Evolutionary conservation across 495 filamentous ascomycete genomes (phyloP), one percentile per base, ranked within the genome.

Genomic region (Penicillium longicatenatum): DNA sequence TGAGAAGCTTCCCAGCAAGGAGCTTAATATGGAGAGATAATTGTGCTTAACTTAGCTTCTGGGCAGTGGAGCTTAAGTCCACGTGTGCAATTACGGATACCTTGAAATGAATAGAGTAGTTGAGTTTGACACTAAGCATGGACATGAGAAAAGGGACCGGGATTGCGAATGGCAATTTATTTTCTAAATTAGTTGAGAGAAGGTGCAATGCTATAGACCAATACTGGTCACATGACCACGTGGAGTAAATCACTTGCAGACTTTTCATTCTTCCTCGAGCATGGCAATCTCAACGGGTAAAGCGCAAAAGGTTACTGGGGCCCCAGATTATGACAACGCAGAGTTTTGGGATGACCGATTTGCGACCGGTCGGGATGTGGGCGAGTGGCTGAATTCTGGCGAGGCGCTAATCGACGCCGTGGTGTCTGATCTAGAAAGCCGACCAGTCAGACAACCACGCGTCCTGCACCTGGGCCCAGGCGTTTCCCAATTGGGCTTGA

Each of bases 351-450:
- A 78, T 55, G 46, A 24, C 1, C 69, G 72, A 41, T 78, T 78
- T 39, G 70, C 71, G 19, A 74, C 64, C n/a, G 71, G 71, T 16
- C 64, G 58, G 16, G 75, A 78, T 68, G 69, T 75, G 9, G 74
- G 75, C 17, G 75, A 78, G 62, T 78, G 75, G 75, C 52, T 78
- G 48, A 78, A 78, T 41, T 45, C 73, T 6, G 75, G 75, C 41
- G 68, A 76, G 30, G 53, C 55, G 11, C 57, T 78, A 12, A 52
- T 78, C 11, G 71, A 72, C 6, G 59, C 62, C 1, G 68, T 68
- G 6, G 21, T 76, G 54, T 55, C 66, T 6, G 57, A 68, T 39
- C 46, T 76, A 29, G 68, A 75, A 5, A 31, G 37, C 7, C 63
- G 57, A 11, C 19, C 46, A 10, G 35, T n/a, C 16, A 30, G 8